These are phyloP conservation scores for Ilyonectria sp. DNA, from an alignment of 2,329 filamentous ascomycete genomes.

Conservation along the genomic window DNA sequence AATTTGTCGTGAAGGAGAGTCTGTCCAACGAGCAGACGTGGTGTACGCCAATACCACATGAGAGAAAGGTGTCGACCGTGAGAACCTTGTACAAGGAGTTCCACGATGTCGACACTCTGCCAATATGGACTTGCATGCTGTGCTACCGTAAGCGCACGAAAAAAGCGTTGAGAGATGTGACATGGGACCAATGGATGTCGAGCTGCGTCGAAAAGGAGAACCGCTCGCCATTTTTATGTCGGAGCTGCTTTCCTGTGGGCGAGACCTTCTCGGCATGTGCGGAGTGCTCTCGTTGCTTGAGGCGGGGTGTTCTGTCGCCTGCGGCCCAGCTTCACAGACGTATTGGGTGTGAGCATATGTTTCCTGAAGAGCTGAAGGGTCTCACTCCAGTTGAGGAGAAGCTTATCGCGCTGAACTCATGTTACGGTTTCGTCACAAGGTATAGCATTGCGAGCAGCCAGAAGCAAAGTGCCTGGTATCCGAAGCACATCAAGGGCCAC, in stretches of 20 bases:
- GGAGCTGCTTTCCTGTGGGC: background rate
- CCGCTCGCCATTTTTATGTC: background rate
- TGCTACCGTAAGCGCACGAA: conserved; percentile 7
- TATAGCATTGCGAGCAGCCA: background rate
- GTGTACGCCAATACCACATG: conserved; percentile 4
- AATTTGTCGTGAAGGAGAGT: background rate
- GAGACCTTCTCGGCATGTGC: background rate
- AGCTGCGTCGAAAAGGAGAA: background rate
- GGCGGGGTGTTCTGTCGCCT: background rate
- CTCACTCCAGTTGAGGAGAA: no score
- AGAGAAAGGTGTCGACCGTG: conserved; percentile 9
- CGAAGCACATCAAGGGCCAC: no score
- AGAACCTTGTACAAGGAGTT: conserved; percentile 12
- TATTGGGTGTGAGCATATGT: background rate
- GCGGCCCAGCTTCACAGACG: background rate
- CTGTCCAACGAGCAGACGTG: background rate
- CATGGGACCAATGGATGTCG: background rate
- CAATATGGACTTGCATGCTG: conserved; percentile 3
- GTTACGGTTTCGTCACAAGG: background rate
- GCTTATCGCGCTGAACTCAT: background rate
- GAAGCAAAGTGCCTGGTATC: background rate
- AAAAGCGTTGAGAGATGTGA: background rate
- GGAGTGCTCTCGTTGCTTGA: background rate
- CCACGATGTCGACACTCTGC: conserved; percentile 1
- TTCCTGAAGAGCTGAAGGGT: no score